A percentile compares a stretch with the other conserved stretches of the same genome.
Conservation (phyloP, 177 flowering plant genomes). For the Vitis hybrid region DNA sequence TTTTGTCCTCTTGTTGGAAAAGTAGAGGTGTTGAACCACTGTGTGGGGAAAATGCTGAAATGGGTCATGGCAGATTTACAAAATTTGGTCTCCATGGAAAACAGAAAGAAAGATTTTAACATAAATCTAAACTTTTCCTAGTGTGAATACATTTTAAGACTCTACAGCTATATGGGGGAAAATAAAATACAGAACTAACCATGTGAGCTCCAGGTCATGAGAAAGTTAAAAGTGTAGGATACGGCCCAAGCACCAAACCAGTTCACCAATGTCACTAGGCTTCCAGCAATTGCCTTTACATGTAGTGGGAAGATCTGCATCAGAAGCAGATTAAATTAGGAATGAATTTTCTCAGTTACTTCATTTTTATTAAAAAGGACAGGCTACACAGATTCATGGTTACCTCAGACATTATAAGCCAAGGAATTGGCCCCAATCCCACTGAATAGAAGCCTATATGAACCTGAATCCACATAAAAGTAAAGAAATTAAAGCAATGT, state of each 20-base stretch:
- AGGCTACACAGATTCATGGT: neutral
- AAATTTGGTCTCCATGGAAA: too few species aligned
- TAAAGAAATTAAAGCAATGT: too few species aligned
- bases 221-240: conserved; percentile 28
- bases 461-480: conserved; percentile 1
- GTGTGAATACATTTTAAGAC: too few species aligned
- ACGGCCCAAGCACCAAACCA: conserved; percentile 37
- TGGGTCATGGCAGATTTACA: too few species aligned
- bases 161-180: too few species aligned
- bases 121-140: too few species aligned
- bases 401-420: conserved; percentile 21
- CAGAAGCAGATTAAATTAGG: neutral
- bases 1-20: too few species aligned
- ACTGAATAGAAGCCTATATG: neutral
- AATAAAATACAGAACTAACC: conserved; percentile 7
- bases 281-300: conserved; percentile 32
- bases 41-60: too few species aligned
- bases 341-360: too few species aligned
- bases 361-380: neutral
- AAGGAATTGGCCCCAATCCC: conserved; percentile 9
- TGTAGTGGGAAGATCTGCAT: conserved; percentile 34
- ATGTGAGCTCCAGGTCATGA: conserved; percentile 31
- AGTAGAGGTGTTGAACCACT: too few species aligned
- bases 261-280: conserved; percentile 27
- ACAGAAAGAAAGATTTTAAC: too few species aligned